Percentiles rank a stretch among this genome's conserved stretches.
phyloP scores from a whole-genome alignment of 1,284 basidiomycete genomes.

The Cutaneotrichosporon sp. region DNA sequence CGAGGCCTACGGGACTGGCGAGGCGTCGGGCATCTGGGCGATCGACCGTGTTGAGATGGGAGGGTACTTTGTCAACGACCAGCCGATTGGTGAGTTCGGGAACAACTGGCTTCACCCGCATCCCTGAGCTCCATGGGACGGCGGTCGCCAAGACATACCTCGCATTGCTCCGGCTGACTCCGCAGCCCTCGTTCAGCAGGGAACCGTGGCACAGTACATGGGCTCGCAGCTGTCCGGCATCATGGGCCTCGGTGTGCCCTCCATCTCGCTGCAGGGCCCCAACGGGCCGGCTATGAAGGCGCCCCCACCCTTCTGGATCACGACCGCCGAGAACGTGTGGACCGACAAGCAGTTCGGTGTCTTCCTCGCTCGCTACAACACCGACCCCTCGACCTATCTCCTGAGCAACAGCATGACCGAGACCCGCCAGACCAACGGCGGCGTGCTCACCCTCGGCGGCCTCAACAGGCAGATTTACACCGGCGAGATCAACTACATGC shows the following conservation, averaged over 20 bases:
- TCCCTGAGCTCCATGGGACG: background rate
- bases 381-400: conserved; percentile 7
- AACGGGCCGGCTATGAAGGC: conserved; percentile 7
- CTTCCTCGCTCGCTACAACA: conserved; percentile 64
- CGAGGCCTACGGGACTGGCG: conserved; percentile 75
- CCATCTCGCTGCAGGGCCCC: background rate
- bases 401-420: conserved; percentile 53
- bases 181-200: conserved; percentile 19
- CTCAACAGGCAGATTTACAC: conserved; percentile 70
- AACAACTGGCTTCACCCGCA: conserved; percentile 38
- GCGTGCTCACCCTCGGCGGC: conserved; percentile 70
- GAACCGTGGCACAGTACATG: conserved; percentile 30
- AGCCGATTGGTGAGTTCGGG: conserved; percentile 59
- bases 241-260: conserved; percentile 50
- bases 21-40: conserved; percentile 66
- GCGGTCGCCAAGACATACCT: background rate
- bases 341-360: conserved; percentile 71
- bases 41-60: conserved; percentile 72
- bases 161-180: background rate
- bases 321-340: conserved; percentile 62
- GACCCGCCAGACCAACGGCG: conserved; percentile 64
- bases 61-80: conserved; percentile 67
- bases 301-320: conserved; percentile 54
- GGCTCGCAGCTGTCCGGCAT: conserved; percentile 40
- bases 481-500: conserved; percentile 75